Evolutionary conservation across 2,329 filamentous ascomycete species (phyloP), one percentile per base, ranked within the genome.

Genomic region (Samsoniella hepiali): DNA sequence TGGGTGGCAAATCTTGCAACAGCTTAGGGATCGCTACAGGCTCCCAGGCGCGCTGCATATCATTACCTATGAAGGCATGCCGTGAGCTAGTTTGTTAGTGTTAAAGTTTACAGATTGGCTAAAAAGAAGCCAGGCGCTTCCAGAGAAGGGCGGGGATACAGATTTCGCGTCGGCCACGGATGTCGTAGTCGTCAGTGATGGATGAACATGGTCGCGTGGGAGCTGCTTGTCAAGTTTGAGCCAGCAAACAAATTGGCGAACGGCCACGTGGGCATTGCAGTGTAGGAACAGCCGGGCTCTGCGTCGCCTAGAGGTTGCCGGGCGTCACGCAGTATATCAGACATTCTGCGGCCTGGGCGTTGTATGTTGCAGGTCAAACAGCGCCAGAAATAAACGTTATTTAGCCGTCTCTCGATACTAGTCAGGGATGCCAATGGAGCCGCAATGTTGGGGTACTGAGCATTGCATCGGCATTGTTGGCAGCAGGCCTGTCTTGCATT

Each of bases 21-120:
- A 44, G 45, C 44, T 44, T 44, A 49, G 22, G 55, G 56, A 58
- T 58, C 56, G 56, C 56, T 36, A 22, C 22, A 31, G 42, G n/a
- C 27, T 47, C 7, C 13, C 10, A 50, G 27, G 32, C n/a, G 27
- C 45, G 17, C 36, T 34, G 58, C 29, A 60, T 29, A 53, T 60
- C 57, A 59, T 51, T 42, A 22, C 57, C 47, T 22, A 42, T 42
- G 15, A 27, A 34, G 36, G 56, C 44, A 42, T 29, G 15, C 22
- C 34, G 15, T 32, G 13, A 11, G 57, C 34, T 32, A 38, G 17
- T 29, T 11, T 36, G 42, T 31, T 58, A 47, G 31, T 36, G 31
- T 40, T 15, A 5, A 13, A 36, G 11, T 32, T 55, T 29, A 29
- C 10, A 13, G 53, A 42, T 13, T 57, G 55, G 29, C 15, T 44